Percentiles rank a stretch among this genome's conserved stretches.
Conservation (phyloP, 192 early-diverging fungal genomes). For the Backusella mclennaniae region DNA sequence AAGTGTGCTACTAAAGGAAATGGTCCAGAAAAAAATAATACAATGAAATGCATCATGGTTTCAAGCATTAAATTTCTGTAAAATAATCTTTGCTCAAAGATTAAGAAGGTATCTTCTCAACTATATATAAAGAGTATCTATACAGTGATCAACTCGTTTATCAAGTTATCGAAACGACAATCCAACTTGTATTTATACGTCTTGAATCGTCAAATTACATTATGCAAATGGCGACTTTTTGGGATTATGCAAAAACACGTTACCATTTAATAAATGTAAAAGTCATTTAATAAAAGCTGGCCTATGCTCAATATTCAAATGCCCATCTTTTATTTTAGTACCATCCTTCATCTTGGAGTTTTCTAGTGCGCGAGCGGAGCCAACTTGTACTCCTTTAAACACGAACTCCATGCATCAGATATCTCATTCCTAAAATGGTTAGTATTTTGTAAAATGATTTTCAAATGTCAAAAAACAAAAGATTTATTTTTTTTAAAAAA, state of each 20-base stretch:
- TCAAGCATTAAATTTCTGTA: no score
- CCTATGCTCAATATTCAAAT: neutral
- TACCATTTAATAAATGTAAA: neutral
- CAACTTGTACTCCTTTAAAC: neutral
- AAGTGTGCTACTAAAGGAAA: neutral
- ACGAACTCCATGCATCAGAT: neutral
- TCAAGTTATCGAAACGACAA: neutral
- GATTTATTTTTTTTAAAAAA: neutral
- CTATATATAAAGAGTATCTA: neutral
- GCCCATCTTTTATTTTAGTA: neutral
- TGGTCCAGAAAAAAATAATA: neutral
- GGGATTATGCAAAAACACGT: neutral
- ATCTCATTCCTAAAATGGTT: neutral
- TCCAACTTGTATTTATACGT: neutral
- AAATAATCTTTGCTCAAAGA: neutral
- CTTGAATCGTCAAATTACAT: neutral
- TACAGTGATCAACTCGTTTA: neutral
- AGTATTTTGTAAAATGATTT: neutral
- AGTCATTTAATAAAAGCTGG: neutral
- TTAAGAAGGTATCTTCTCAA: no score
- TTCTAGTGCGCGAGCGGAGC: neutral
- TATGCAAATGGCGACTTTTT: neutral
- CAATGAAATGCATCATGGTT: no score
- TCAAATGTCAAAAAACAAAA: conserved; percentile 2
- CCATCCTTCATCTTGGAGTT: neutral